These are phyloP conservation scores for Phaffomyces antillensis DNA, from an alignment of 805 yeast genomes.

Conservation along the genomic window DNA sequence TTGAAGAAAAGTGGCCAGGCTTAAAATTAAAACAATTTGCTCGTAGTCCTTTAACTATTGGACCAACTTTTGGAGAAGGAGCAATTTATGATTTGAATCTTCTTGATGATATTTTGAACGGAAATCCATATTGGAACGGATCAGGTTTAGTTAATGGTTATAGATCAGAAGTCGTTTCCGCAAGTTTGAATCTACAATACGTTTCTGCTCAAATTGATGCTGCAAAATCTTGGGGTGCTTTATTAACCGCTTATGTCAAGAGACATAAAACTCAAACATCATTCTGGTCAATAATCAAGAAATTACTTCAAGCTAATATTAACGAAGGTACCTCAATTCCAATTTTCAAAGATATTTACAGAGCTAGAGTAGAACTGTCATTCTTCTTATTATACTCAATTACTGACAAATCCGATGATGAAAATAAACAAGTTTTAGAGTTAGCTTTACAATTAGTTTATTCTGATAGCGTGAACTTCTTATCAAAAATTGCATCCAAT, in stretches of 20 bases:
- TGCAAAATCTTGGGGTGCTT: constrained; percentile 73
- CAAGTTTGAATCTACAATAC: constrained; percentile 58
- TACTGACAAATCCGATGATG: constrained; percentile 7
- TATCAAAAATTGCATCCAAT: constrained; percentile 32
- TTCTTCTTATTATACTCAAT: constrained; percentile 32
- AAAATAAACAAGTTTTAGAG: constrained; percentile 18
- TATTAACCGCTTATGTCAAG: constrained; percentile 59
- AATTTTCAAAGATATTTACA: constrained; percentile 42
- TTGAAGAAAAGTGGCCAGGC: constrained; percentile 41
- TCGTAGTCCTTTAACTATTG: constrained; percentile 36
- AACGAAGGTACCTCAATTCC: constrained; percentile 45
- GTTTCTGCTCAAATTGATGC: constrained; percentile 60
- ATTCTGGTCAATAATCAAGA: constrained; percentile 34
- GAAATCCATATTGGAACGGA: constrained; percentile 38
- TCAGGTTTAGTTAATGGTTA: constrained; percentile 24
- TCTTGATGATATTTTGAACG: constrained; percentile 52
- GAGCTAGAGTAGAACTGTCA: constrained; percentile 61
- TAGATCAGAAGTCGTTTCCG: constrained; percentile 43
- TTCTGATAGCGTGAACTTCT: constrained; percentile 43
- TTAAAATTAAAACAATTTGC: constrained; percentile 45
- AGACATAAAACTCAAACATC: constrained; percentile 26
- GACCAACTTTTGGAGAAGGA: constrained; percentile 43
- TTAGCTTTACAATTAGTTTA: constrained; percentile 37
- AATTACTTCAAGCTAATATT: constrained; percentile 44
- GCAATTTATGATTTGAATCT: constrained; percentile 52